Base-by-base conservation (phyloP, 768 basidiomycete genomes). In the Kwoniella shandongensis region DNA sequence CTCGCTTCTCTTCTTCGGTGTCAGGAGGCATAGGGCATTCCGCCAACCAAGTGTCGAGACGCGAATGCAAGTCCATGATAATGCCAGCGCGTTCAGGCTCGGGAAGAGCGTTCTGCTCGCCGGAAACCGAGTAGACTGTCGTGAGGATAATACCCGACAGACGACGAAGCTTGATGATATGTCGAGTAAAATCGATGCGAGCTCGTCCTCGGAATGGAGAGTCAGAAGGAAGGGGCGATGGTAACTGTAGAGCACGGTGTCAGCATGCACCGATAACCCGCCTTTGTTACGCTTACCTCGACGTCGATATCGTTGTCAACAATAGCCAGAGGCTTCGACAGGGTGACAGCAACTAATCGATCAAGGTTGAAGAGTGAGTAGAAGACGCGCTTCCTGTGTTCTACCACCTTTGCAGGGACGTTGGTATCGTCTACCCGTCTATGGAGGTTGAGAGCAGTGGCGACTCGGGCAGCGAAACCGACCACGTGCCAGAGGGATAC, bases 361-460 rank as follows among this genome's bases (percentile, higher is more conserved):
- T 70, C 69, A 3, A 70, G 55, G 40, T 62, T 67, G 55, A 61
- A 70, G 18, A 70, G 30, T 18, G 52, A 54, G 22, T 58, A 67
- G 62, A 66, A 70, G 1, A 67, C 51, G 35, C 58, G 35, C 29
- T 51, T 59, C 26, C 69, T 29, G 13, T 58, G 48, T 23, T 64
- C 62, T 13, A 61, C 45, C 7, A 54, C 26, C 7, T 35, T 36
- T 12, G 54, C 36, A 6, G 63, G 36, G 11, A 50, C 15, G 23
- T 15, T 29, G 3, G 55, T 22, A 44, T 62, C 60, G 10, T 69
- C 58, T 1, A 39, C 52, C 22, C 42, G 20, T 27, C 61, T 60
- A 38, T 70, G 69, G 4, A 70, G 50, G 55, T 59, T 51, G 12
- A 67, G 46, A 3, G 63, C 58, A 25, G 59, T 58, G 10, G 66